Percentiles rank a stretch among this genome's conserved stretches.
Evolutionary conservation across 2,329 filamentous ascomycete species (phyloP).

Genomic region (Chaetomiaceae sp.): DNA sequence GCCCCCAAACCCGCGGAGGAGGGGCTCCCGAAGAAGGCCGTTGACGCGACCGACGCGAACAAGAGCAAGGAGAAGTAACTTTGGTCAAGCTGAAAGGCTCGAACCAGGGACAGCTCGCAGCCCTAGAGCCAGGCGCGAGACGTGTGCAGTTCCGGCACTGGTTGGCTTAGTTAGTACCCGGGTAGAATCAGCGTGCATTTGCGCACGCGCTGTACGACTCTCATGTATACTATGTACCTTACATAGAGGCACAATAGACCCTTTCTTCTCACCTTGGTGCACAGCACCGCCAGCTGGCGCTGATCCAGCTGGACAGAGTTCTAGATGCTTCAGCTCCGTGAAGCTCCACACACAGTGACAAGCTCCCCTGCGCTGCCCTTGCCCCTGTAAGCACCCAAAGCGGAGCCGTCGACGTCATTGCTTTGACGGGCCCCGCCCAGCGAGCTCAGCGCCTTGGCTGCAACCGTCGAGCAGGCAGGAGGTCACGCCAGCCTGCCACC

Average conservation of each 20-base stretch:
- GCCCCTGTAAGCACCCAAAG: constrained; percentile 2
- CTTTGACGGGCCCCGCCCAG: constrained; percentile 4
- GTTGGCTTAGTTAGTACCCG: no score
- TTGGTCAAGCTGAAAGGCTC: no score
- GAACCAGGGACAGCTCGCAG: no score
- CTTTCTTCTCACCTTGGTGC: constrained; percentile 3
- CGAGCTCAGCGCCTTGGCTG: constrained; percentile 11
- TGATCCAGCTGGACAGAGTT: no score
- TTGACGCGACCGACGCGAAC: constrained; percentile 31
- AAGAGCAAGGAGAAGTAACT: constrained; percentile 21
- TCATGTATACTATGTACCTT: constrained; percentile 16
- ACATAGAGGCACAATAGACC: constrained; percentile 10
- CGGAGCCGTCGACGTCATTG: constrained; percentile 28
- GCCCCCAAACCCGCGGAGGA: not conserved
- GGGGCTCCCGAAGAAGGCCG: constrained; percentile 24
- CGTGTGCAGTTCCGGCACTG: no score
- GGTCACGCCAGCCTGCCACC: constrained; percentile 15
- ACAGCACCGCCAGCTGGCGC: no score
- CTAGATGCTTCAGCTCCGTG: no score
- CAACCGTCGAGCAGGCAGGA: constrained; percentile 16
- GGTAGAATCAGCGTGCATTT: not conserved
- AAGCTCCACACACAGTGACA: no score
- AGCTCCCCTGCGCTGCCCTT: constrained; percentile 1
- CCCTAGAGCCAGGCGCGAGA: constrained; percentile 1
- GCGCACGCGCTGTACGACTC: constrained; percentile 5